Evolutionary conservation across 2,329 filamentous ascomycete genomes (phyloP).

Genomic region (Aspergillus thermomutatus): DNA sequence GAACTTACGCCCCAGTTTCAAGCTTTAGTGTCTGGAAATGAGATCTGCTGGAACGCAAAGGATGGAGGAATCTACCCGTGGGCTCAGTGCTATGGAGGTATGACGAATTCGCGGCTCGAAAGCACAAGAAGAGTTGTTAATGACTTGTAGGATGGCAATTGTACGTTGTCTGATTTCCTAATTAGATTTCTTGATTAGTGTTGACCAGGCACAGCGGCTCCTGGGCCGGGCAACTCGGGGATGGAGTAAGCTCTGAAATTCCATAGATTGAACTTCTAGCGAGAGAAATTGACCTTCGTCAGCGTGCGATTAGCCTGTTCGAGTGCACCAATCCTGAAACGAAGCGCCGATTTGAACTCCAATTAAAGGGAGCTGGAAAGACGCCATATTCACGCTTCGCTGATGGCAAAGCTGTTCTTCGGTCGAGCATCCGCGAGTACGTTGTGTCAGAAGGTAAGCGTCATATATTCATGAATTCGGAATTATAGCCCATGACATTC

Average conservation of each 20-base stretch:
- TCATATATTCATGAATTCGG: neutral
- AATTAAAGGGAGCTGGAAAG: conserved; percentile 88
- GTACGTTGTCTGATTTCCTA: conserved; percentile 27
- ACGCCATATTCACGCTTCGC: conserved; percentile 97
- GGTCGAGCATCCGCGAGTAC: conserved; percentile 92
- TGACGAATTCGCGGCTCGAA: conserved; percentile 48
- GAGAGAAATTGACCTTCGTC: conserved; percentile 4
- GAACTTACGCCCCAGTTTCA: conserved; percentile 70
- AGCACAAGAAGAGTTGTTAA: conserved; percentile 11
- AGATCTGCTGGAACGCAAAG: conserved; percentile 70
- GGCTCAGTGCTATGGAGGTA: conserved; percentile 95
- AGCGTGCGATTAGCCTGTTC: conserved; percentile 86
- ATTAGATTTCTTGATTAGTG: neutral
- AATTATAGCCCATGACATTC: neutral
- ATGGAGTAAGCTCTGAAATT: conserved; percentile 54
- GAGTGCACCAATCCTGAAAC: conserved; percentile 75
- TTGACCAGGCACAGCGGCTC: conserved; percentile 59
- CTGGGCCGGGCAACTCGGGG: conserved; percentile 94
- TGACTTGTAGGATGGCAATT: conserved; percentile 46
- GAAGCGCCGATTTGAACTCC: conserved; percentile 77
- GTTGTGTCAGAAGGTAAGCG: conserved; percentile 73
- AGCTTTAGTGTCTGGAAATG: conserved; percentile 76
- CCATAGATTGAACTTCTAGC: neutral
- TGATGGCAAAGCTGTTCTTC: conserved; percentile 87
- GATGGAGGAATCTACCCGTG: conserved; percentile 87